Percentiles rank a stretch among this genome's conserved stretches.
Evolutionary conservation across 148 eudicot genomes (phyloP).

Genomic region (Vaccinium darrowii): DNA sequence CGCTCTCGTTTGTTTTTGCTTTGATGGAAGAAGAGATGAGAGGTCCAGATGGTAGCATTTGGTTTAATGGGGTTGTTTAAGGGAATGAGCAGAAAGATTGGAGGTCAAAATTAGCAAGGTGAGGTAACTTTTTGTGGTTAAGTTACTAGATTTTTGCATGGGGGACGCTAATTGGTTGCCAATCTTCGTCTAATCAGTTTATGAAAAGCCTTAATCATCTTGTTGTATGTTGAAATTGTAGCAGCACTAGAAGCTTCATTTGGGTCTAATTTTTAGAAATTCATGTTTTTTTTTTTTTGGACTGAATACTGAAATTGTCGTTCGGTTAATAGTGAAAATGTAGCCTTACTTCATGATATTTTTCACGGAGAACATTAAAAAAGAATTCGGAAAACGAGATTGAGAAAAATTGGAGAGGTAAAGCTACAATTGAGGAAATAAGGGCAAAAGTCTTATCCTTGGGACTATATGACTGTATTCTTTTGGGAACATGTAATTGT

Average conservation of each 20-base stretch:
- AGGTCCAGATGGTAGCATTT: constrained; percentile 6
- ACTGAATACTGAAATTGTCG: too few relatives aligned
- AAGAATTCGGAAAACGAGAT: too few relatives aligned
- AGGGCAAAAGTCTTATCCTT: not conserved
- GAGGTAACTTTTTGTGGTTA: not conserved
- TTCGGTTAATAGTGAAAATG: too few relatives aligned
- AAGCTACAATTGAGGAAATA: not conserved
- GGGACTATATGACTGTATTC: too few relatives aligned
- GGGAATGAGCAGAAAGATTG: not conserved
- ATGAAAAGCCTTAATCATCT: not conserved
- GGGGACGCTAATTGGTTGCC: not conserved
- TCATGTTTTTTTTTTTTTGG: too few relatives aligned
- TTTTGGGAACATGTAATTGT: not conserved
- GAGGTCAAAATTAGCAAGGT: constrained; percentile 3
- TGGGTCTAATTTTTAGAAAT: not conserved
- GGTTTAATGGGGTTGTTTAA: not conserved
- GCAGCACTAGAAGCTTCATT: not conserved
- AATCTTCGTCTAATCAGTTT: not conserved
- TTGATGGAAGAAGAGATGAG: not conserved
- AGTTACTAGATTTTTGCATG: not conserved
- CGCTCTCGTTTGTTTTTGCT: not conserved
- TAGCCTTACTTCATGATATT: too few relatives aligned
- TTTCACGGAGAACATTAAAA: too few relatives aligned
- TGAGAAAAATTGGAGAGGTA: not conserved
- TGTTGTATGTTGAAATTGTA: not conserved